phyloP scores from a whole-genome alignment of 164 flowering plant genomes.

The Vitis rupestris region DNA sequence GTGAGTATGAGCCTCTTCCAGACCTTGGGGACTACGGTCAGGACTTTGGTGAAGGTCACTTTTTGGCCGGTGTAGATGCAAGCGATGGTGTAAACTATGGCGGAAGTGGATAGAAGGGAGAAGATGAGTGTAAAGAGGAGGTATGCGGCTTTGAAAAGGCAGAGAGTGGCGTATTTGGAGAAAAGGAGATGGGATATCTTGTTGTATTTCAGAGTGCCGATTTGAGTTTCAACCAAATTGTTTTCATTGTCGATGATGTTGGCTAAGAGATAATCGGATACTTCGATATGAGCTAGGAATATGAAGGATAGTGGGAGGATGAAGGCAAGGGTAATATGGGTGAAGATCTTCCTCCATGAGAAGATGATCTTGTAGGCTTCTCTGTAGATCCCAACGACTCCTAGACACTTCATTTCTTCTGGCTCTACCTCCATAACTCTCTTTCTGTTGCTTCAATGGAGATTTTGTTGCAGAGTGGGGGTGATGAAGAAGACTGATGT shows the following conservation, averaged over 20 bases:
- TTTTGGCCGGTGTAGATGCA: constrained; percentile 34
- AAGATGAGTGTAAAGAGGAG: constrained; percentile 30
- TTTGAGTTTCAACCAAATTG: background rate
- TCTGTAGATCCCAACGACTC: constrained; percentile 35
- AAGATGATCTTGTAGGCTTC: constrained; percentile 42
- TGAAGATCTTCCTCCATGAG: constrained; percentile 45
- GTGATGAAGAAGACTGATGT: no score
- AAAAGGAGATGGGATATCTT: constrained; percentile 18
- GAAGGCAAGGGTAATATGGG: constrained; percentile 47
- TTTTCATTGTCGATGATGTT: constrained; percentile 27
- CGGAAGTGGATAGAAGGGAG: constrained; percentile 51
- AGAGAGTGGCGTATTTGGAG: constrained; percentile 21
- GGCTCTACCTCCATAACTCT: constrained; percentile 42
- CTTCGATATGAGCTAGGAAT: constrained; percentile 43
- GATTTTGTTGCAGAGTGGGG: background rate
- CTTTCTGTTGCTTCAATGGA: background rate
- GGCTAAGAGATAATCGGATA: constrained; percentile 33
- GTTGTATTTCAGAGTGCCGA: constrained; percentile 11
- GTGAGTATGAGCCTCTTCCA: constrained; percentile 43
- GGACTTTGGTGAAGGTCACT: constrained; percentile 25
- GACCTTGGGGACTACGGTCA: constrained; percentile 49
- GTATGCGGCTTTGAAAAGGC: constrained; percentile 30
- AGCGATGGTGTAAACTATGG: constrained; percentile 48
- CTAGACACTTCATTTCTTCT: constrained; percentile 48
- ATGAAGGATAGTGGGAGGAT: constrained; percentile 68